These are phyloP conservation scores for Apiotrichum gamsii DNA, from an alignment of 1,284 basidiomycete genomes.

Conservation along the genomic window DNA sequence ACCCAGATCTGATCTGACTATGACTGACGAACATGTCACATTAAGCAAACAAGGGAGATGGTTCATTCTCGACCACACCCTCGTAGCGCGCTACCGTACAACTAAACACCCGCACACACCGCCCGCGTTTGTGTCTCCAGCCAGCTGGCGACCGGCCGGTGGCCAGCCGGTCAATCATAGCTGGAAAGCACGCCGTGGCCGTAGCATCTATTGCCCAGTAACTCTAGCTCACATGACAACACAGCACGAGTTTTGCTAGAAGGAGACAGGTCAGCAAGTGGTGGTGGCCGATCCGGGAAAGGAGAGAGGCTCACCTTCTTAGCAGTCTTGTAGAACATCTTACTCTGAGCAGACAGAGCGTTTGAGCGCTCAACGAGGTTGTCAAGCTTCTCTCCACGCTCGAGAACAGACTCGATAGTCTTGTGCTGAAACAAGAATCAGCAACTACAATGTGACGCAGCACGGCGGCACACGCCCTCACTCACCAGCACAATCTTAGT, in stretches of 20 bases:
- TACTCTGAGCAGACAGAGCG: conserved; percentile 80
- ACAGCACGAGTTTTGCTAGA: conserved; percentile 71
- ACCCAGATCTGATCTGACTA: too few relatives aligned
- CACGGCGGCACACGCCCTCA: too few relatives aligned
- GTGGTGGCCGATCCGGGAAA: not conserved
- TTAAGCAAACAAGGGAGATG: not conserved
- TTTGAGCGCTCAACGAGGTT: conserved; percentile 93
- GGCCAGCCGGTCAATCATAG: not conserved
- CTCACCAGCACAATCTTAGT: conserved; percentile 94
- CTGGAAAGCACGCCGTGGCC: not conserved
- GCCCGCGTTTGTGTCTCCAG: too few relatives aligned
- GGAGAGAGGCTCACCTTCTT: conserved; percentile 63
- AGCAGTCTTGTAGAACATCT: conserved; percentile 91
- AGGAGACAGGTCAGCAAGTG: conserved; percentile 1
- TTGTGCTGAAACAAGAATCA: conserved; percentile 95
- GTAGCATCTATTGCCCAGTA: not conserved
- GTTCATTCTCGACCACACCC: not conserved
- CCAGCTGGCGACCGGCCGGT: too few relatives aligned
- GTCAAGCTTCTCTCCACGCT: conserved; percentile 95
- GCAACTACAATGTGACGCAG: too few relatives aligned
- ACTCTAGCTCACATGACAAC: conserved; percentile 49
- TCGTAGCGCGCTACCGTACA: not conserved
- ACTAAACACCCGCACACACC: conserved; percentile 3
- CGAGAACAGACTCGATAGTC: conserved; percentile 95
- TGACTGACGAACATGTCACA: not conserved